Percentiles rank a stretch among this genome's conserved stretches.
Evolutionary conservation across 2,329 filamentous ascomycete genomes (phyloP).

Genomic region (Botrytis porri): DNA sequence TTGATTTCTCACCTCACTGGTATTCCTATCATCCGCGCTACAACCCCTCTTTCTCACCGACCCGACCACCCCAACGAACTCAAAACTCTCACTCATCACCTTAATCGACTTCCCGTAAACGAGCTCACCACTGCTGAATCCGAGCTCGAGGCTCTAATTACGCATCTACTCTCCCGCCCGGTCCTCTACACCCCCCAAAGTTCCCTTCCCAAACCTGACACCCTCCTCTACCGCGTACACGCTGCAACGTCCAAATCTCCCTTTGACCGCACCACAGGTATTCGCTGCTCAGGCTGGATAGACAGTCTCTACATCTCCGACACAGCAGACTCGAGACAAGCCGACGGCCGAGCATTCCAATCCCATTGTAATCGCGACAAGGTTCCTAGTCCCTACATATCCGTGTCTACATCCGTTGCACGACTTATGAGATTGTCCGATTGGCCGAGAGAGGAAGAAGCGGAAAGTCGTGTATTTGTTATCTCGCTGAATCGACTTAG

Average conservation of each 20-base stretch:
- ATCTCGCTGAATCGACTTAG: neutral
- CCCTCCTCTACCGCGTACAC: neutral
- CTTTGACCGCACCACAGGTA: neutral
- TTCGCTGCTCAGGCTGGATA: neutral
- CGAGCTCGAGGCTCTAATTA: neutral
- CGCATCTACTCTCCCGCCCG: neutral
- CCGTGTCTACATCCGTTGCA: neutral
- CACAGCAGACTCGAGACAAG: neutral
- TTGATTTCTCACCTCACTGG: neutral
- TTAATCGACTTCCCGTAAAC: neutral
- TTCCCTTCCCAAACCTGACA: neutral
- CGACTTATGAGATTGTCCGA: neutral
- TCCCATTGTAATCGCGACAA: neutral
- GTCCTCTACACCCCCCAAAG: fast-evolving
- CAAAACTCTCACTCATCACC: neutral
- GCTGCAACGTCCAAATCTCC: too few relatives aligned
- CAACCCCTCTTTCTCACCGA: neutral
- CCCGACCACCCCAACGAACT: neutral
- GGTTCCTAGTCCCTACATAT: neutral
- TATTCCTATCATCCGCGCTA: neutral
- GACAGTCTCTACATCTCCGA: neutral
- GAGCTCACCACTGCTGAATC: neutral
- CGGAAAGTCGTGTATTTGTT: neutral
- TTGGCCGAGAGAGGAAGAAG: neutral
- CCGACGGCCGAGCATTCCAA: neutral